Conservation (phyloP, 139 green algal genomes). For the Pedinophyceae sp. region DNA sequence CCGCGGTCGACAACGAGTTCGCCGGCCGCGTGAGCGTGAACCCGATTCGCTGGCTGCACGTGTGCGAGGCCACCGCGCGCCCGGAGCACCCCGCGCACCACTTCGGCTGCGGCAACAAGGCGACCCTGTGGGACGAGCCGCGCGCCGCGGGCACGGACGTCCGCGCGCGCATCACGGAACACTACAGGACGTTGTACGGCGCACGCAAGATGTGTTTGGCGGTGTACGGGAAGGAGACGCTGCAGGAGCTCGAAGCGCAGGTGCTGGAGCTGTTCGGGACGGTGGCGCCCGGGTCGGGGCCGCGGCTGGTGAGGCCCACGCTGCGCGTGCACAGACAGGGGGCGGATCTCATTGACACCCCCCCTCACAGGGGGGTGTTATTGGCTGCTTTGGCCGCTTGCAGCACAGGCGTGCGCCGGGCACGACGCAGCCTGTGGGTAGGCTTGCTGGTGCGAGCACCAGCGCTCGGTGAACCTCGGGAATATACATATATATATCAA, state of each 20-base stretch:
- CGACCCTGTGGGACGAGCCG: slow-evolving; percentile 50
- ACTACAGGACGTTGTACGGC: slow-evolving; percentile 74
- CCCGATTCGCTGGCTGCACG: background rate
- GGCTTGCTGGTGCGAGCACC: no score
- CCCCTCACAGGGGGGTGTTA: no score
- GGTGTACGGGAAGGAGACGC: slow-evolving; percentile 64
- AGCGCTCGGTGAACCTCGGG: no score
- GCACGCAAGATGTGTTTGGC: slow-evolving; percentile 77
- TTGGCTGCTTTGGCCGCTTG: no score
- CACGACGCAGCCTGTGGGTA: no score
- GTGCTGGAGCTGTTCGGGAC: slow-evolving; percentile 38
- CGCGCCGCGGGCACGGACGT: slow-evolving; percentile 37
- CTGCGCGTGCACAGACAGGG: no score
- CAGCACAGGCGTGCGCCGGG: no score
- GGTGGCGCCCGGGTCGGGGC: slow-evolving; percentile 3
- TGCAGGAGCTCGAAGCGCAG: slow-evolving; percentile 63
- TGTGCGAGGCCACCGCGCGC: background rate
- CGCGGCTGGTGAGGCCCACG: no score
- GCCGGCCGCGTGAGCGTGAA: slow-evolving; percentile 11
- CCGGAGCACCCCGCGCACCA: slow-evolving; percentile 52
- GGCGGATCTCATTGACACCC: no score
- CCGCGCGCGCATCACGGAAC: slow-evolving; percentile 45
- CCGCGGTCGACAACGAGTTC: slow-evolving; percentile 75
- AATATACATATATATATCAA: no score
- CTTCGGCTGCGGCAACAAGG: slow-evolving; percentile 84